phyloP scores from a whole-genome alignment of 257 asterid species.

The Nicotiana benthamiana region DNA sequence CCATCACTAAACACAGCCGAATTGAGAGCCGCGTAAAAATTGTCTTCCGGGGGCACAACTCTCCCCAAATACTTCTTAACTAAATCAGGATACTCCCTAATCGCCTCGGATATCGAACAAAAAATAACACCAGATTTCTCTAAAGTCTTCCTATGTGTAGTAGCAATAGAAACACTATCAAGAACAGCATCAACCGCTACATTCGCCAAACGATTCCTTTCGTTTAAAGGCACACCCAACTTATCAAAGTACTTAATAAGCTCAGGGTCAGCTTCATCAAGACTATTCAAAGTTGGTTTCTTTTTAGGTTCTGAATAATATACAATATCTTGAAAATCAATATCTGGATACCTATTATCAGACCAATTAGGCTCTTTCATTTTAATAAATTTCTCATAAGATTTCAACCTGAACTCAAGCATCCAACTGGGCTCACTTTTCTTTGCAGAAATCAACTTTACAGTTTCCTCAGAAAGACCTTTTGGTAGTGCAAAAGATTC shows the following conservation, averaged over 20 bases:
- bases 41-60: conserved; percentile 88
- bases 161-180: conserved; percentile 91
- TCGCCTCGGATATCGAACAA: conserved; percentile 91
- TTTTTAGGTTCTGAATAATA: conserved; percentile 89
- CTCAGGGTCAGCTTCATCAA: conserved; percentile 91
- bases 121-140: conserved; percentile 85
- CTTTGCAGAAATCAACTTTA: conserved; percentile 62
- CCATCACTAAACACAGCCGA: conserved; percentile 98
- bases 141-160: conserved; percentile 78
- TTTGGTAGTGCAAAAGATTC: conserved; percentile 82
- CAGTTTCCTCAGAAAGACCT: conserved; percentile 71
- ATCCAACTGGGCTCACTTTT: conserved; percentile 84
- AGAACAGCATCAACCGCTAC: conserved; percentile 95
- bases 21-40: conserved; percentile 74
- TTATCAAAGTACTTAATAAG: conserved; percentile 71
- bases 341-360: conserved; percentile 62
- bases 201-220: conserved; percentile 77
- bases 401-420: conserved; percentile 71
- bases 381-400: conserved; percentile 52
- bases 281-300: conserved; percentile 75
- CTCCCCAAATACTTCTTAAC: conserved; percentile 66
- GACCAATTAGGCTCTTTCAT: conserved; percentile 95
- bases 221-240: conserved; percentile 84
- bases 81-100: conserved; percentile 74
- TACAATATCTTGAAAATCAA: conserved; percentile 65